Base-by-base conservation (phyloP, 768 basidiomycete genomes). In the Boletus speciosus region DNA sequence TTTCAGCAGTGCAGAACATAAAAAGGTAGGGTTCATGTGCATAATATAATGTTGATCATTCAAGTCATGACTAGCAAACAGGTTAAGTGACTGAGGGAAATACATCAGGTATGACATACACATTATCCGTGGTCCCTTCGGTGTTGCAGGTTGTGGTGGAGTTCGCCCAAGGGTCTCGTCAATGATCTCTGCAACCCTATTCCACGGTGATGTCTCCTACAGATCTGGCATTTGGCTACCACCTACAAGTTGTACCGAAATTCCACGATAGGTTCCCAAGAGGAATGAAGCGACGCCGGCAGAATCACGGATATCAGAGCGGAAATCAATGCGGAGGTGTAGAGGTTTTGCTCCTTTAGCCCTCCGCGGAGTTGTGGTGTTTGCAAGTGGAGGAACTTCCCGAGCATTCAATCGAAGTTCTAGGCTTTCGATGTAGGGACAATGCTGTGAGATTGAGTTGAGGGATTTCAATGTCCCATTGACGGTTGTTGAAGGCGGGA, bases 231-330 rank as follows among this genome's bases (percentile, higher is more conserved):
- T 59, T 9, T 40, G 35, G 12, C 19, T 44, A 0, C 46, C 51
- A 15, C 60, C 51, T 0, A 31, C 35, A 1, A 62, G 43, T 4
- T 47, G 12, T n/a, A 64, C 55, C 10, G 48, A n/a, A 6, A 63
- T 12, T 5, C 54, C 51, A 1, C 54, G 54, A 51, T 21, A 60
- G 1, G 39, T 55, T 37, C 16, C 32, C 51, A 66, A 31, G 29
- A 64, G 58, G 47, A 66, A 64, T 0, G 58, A 42, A 2, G 63
- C 57, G n/a, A 60, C 58, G 14, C 47, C 43, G 0, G 49, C 14
- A 10, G 61, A 60, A 31, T 64, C 61, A 37, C 60, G 63, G 32
- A 64, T 51, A 2, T 63, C 61, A 9, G 63, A 64, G 10, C 54
- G 50, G 14, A 45, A 6, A 49, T 64, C 63, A 12, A 64, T 53